These are phyloP conservation scores for Smallanthus sonchifolius DNA, from an alignment of 129 eudicot genomes.

Conservation along the genomic window DNA sequence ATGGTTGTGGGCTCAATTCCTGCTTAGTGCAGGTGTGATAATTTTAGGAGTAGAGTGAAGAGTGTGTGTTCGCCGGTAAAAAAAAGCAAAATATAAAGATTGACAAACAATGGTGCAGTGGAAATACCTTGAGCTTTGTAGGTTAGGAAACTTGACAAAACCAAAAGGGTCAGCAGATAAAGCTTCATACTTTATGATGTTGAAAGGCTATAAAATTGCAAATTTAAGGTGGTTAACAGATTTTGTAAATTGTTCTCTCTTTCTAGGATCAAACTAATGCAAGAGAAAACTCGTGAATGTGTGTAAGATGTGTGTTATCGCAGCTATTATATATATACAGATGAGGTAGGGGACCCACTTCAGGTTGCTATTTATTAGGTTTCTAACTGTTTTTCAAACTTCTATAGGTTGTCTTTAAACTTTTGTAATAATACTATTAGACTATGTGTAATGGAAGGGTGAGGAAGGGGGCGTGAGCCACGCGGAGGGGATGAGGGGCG, in stretches of 20 bases:
- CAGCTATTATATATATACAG: constrained; percentile 19
- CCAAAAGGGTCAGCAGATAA: constrained; percentile 25
- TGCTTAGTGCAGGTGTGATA: too few species aligned
- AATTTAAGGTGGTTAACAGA: background rate
- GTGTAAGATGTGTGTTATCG: background rate
- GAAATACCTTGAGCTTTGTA: constrained; percentile 52
- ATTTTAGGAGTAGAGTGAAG: too few species aligned
- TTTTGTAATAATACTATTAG: background rate
- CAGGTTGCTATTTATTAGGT: background rate
- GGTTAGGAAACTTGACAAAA: constrained; percentile 31
- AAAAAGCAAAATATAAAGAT: background rate
- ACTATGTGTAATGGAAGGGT: too few species aligned
- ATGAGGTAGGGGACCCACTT: constrained; percentile 32
- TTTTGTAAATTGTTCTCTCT: background rate
- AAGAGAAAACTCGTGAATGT: background rate
- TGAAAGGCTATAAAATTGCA: background rate
- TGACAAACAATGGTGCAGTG: background rate
- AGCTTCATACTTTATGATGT: constrained; percentile 36
- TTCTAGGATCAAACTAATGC: too few species aligned
- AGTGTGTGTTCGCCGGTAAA: too few species aligned
- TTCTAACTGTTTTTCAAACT: background rate
- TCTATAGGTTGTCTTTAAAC: constrained; percentile 5
- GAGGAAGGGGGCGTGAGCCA: too few species aligned
- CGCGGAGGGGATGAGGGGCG: too few species aligned
- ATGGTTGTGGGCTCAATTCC: too few species aligned